These are phyloP conservation scores for Cladorrhinum sp. DNA, from an alignment of 2,329 filamentous ascomycete genomes.

Conservation along the genomic window DNA sequence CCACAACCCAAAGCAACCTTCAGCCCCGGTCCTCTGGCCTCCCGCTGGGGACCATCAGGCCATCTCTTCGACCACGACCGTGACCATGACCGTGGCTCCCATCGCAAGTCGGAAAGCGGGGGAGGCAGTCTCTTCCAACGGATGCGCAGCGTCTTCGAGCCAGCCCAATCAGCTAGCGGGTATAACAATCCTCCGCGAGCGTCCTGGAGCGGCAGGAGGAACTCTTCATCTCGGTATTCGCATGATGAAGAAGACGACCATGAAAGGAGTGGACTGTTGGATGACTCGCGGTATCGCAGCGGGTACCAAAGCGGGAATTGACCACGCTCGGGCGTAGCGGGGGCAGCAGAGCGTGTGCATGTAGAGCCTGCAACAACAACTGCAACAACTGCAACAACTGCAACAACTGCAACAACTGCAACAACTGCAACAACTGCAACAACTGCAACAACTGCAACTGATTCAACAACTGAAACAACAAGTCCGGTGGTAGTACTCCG, in stretches of 20 bases:
- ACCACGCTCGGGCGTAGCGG: conserved; percentile 38
- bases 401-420: no score
- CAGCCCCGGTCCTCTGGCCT: neutral
- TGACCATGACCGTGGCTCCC: neutral
- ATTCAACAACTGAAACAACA: no score
- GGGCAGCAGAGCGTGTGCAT: conserved; percentile 4
- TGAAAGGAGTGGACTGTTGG: conserved; percentile 34
- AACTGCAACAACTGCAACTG: no score
- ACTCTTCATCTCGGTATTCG: neutral
- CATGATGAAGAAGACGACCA: conserved; percentile 1
- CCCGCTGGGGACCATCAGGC: neutral
- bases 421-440: no score
- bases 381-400: no score
- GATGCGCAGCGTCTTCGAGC: conserved; percentile 42
- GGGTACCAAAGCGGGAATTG: conserved; percentile 28
- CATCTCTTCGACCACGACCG: neutral
- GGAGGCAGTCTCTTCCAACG: conserved; percentile 36
- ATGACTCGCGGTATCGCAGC: conserved; percentile 13
- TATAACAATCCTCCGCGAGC: neutral
- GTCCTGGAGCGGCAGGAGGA: neutral
- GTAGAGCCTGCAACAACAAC: no score
- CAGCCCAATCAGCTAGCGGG: neutral
- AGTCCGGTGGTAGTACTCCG: neutral
- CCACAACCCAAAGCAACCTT: neutral
- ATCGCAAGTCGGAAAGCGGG: conserved; percentile 5